Conservation (phyloP, 352 stramenopile species). For the Globisporangium paroecandrum region DNA sequence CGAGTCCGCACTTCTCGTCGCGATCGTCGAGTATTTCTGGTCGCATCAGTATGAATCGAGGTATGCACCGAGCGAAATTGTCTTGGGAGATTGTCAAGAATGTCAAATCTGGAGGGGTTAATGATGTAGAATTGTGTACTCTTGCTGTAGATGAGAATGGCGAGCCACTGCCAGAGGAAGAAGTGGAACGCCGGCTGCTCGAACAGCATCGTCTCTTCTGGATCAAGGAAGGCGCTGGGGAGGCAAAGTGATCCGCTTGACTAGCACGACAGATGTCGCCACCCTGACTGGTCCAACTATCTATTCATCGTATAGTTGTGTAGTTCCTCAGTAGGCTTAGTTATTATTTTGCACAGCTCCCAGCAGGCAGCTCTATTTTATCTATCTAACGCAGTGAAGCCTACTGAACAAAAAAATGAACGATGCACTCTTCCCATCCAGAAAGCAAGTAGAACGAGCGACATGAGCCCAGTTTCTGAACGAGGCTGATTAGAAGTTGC, state of each 20-base stretch:
- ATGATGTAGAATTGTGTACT: not conserved
- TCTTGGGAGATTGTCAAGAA: not conserved
- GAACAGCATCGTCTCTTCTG: constrained; percentile 74
- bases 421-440: not conserved
- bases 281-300: not conserved
- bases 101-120: not conserved
- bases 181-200: constrained; percentile 48
- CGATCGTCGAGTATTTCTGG: constrained; percentile 56
- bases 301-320: not conserved
- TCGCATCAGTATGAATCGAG: constrained; percentile 46
- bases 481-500: not conserved
- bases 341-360: constrained; percentile 14
- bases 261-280: not conserved
- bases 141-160: constrained; percentile 15
- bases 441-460: not conserved
- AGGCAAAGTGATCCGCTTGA: constrained; percentile 12
- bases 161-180: constrained; percentile 22
- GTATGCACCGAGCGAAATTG: constrained; percentile 23
- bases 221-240: constrained; percentile 59
- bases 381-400: constrained; percentile 13
- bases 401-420: constrained; percentile 6
- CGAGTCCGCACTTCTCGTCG: constrained; percentile 67
- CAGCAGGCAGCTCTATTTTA: constrained; percentile 9
- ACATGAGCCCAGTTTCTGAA: not conserved
- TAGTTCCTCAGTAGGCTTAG: constrained; percentile 3